A percentile compares a stretch with the other conserved stretches of the same genome.
Conservation (phyloP, 1,284 basidiomycete species). For the Pseudozyma flocculosa region DNA sequence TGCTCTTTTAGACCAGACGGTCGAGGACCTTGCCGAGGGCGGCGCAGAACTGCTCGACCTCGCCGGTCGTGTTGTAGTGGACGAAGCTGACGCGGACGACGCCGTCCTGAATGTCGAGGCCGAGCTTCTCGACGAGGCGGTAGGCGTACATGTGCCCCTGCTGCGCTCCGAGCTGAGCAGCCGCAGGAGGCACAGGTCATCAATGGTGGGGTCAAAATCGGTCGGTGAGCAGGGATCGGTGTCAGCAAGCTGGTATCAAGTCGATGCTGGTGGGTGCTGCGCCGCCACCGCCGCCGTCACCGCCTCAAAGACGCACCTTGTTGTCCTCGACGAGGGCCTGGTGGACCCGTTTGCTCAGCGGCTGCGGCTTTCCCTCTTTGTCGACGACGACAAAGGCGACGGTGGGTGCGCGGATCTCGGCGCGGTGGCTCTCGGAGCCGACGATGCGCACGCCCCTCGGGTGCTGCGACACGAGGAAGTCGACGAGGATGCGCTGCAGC, state of each 20-base stretch:
- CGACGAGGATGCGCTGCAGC: slow-evolving; percentile 61
- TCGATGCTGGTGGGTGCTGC: no score
- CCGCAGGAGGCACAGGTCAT: background rate
- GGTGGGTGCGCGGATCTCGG: slow-evolving; percentile 65
- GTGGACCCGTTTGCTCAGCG: slow-evolving; percentile 67
- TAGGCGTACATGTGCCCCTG: slow-evolving; percentile 79
- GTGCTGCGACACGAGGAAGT: slow-evolving; percentile 59
- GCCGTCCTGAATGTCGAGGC: slow-evolving; percentile 62
- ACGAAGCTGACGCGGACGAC: slow-evolving; percentile 76
- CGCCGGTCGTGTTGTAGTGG: slow-evolving; percentile 74
- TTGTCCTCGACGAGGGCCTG: slow-evolving; percentile 61
- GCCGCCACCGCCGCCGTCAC: no score
- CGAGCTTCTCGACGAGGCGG: slow-evolving; percentile 64
- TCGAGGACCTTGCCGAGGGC: no score
- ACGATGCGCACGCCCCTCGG: slow-evolving; percentile 64
- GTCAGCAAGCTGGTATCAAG: no score
- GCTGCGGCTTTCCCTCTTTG: slow-evolving; percentile 55
- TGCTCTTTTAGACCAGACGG: no score
- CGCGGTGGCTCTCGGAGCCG: slow-evolving; percentile 62
- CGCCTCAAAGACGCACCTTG: slow-evolving; percentile 54
- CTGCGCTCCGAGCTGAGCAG: slow-evolving; percentile 73
- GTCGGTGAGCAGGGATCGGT: no score
- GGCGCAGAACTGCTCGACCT: slow-evolving; percentile 60
- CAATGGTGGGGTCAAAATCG: slow-evolving; percentile 2
- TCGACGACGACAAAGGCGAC: slow-evolving; percentile 69